Evolutionary conservation across 129 eudicot genomes (phyloP), one percentile per base, ranked within the genome.

Genomic region (Ambrosia artemisiifolia): DNA sequence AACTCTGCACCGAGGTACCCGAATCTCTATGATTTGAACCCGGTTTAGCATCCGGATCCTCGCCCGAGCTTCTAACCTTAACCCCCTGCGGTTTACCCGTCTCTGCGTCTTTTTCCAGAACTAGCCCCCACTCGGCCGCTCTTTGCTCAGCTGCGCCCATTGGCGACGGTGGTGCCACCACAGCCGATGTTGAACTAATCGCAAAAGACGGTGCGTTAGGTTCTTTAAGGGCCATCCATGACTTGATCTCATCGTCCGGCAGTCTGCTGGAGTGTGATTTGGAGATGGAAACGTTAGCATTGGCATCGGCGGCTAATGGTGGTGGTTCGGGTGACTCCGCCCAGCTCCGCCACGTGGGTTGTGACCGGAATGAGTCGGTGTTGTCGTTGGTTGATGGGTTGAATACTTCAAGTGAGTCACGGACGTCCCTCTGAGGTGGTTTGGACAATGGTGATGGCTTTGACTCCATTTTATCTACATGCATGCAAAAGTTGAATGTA

Each of bases 121-220:
- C 96, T 70, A 94, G 33, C 0, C 98, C 98, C 98, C 98, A 94
- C 93, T 94, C 98, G 2, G 98, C 98, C 30, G 98, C 98, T 75
- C 98, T 83, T 54, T 94, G 87, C 13, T 85, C 95, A 0, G 98
- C 98, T 11, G 88, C 85, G 4, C 85, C 88, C 18, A 83, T 67
- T 3, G 76, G 79, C 8, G 79, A 63, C 30, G 35, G 50, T 19
- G 66, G 57, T 14, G 79, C 73, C 44, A 70, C 55, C 7, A 42
- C 24, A 47, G 46, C 62, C 63, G 75, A 80, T 16, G 67, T 13
- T 0, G 84, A 55, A 44, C 57, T 69, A 4, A 12, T 43, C 44
- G 12, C 20, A 4, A 62, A 57, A 2, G 81, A 56, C 1, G 50
- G 78, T 30, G 80, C 56, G 9, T 44, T 32, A 12, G 84, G 82